phyloP scores from a whole-genome alignment of 805 yeast species.

The Starmerella khaoyaiensis region DNA sequence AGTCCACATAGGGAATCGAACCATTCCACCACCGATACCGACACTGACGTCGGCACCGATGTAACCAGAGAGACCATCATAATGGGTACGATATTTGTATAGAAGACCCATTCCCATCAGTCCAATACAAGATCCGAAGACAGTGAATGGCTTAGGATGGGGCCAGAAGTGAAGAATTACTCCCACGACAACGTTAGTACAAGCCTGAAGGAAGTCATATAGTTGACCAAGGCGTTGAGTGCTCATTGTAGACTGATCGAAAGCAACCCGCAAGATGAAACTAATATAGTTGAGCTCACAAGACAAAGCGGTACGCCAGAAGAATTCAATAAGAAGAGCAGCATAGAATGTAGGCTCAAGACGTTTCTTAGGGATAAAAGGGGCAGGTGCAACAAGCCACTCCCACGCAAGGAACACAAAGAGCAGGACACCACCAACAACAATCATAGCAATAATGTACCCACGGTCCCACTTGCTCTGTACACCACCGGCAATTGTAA shows the following conservation, averaged over 20 bases:
- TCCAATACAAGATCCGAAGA: constrained; percentile 48
- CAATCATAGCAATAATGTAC: constrained; percentile 53
- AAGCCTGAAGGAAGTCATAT: constrained; percentile 52
- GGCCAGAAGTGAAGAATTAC: constrained; percentile 37
- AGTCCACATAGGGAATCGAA: constrained; percentile 53
- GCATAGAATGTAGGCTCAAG: constrained; percentile 52
- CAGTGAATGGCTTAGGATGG: constrained; percentile 45
- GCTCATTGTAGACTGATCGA: constrained; percentile 43
- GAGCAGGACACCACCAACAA: constrained; percentile 47
- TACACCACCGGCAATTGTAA: constrained; percentile 63
- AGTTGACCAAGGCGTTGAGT: constrained; percentile 55
- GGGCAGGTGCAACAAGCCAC: constrained; percentile 28
- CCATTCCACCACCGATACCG: constrained; percentile 65
- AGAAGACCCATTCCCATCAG: constrained; percentile 49
- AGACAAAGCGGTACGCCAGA: constrained; percentile 48
- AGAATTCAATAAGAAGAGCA: constrained; percentile 44
- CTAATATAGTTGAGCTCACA: constrained; percentile 58
- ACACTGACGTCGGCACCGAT: constrained; percentile 51
- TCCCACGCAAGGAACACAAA: constrained; percentile 55
- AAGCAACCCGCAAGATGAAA: constrained; percentile 53
- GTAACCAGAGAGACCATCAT: constrained; percentile 37
- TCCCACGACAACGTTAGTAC: constrained; percentile 49
- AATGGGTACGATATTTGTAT: constrained; percentile 43
- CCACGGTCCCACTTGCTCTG: constrained; percentile 44
- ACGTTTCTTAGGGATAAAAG: constrained; percentile 46